Base-by-base conservation (phyloP, 2,329 filamentous ascomycete species). In the Ilyonectria robusta region DNA sequence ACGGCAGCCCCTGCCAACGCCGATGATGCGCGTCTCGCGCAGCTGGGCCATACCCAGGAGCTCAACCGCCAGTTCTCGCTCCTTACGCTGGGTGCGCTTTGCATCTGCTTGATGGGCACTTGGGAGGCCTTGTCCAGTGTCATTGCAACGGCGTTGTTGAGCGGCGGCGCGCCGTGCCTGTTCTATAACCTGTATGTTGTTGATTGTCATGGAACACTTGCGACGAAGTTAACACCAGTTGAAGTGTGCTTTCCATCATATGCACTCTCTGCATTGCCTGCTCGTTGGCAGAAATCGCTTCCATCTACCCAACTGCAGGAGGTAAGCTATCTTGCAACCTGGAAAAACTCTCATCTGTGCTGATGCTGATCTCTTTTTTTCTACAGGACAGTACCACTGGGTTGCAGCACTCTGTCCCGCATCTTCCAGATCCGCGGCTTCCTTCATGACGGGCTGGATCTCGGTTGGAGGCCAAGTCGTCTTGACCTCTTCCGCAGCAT, bases 101-200 rank as follows among this genome's bases (percentile, higher is more conserved):
- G 83, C 51, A 74, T 86, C 8, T 85, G 83, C 51, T 75, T 87
- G 50, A 86, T 86, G 84, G 84, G 81, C 42, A 86, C 85, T 10
- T 87, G 84, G 84, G 85, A 87, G 62, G 84, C 84, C 1, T 72
- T 86, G 3, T 82, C 82, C 0, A 82, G 81, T 1, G 84, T 86
- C 5, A 78, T 87, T 11, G 80, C 82, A 2, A 78, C 79, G 4
- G 84, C 84, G 1, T 68, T 86, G 33, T 78, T 78, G 2, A 83
- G 80, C 48, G 84, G 84, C 0, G 84, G 84, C 35, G 82, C 84
- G 1, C 83, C 83, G 2, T 84, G 82, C 66, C 71, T 84, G 1
- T 84, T 85, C 51, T 85, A 82, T 26, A 73, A 73, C 13, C 59
- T 57, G 71, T 73, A 44, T 11, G 71, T 62, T n/a, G 11, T 17